A percentile compares a stretch with the other conserved stretches of the same genome.
phyloP scores from a whole-genome alignment of 108 stramenopile genomes.

The Aurantiochytrium sp. region DNA sequence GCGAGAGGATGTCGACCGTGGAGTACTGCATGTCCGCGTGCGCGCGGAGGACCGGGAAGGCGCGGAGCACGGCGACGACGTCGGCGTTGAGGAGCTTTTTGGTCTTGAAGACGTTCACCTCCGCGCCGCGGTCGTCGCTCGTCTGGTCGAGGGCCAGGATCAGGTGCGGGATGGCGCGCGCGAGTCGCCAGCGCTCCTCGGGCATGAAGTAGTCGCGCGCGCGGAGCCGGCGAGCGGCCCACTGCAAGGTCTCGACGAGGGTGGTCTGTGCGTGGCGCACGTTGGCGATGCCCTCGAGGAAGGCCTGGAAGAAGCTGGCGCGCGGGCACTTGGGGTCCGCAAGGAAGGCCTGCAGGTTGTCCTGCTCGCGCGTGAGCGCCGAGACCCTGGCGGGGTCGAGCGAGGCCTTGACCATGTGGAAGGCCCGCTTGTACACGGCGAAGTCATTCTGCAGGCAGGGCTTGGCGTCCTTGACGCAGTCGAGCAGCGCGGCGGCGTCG shows the following conservation, averaged over 20 bases:
- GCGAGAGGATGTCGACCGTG: background rate
- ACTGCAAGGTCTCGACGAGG: background rate
- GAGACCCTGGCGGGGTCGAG: conserved; percentile 30
- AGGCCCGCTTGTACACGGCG: conserved; percentile 47
- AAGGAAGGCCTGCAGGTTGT: conserved; percentile 43
- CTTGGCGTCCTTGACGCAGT: conserved; percentile 49
- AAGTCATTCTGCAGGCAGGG: conserved; percentile 49
- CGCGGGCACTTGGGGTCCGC: conserved; percentile 43
- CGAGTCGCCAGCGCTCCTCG: conserved; percentile 45
- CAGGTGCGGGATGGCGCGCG: conserved; percentile 42
- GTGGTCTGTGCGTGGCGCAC: background rate
- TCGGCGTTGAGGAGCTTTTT: conserved; percentile 37
- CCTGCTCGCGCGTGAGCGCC: conserved; percentile 42
- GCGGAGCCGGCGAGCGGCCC: conserved; percentile 30
- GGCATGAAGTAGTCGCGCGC: conserved; percentile 45
- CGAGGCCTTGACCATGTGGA: conserved; percentile 32
- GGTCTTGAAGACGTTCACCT: conserved; percentile 42
- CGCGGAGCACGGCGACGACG: conserved; percentile 28
- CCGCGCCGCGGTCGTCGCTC: background rate
- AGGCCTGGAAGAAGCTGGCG: background rate
- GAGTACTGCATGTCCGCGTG: conserved; percentile 26
- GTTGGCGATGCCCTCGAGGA: background rate
- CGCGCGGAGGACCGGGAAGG: conserved; percentile 41
- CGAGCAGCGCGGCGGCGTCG: conserved; percentile 40
- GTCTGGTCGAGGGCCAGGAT: conserved; percentile 40